Conservation (phyloP, 2,329 filamentous ascomycete species). For the Colletotrichum sp. region DNA sequence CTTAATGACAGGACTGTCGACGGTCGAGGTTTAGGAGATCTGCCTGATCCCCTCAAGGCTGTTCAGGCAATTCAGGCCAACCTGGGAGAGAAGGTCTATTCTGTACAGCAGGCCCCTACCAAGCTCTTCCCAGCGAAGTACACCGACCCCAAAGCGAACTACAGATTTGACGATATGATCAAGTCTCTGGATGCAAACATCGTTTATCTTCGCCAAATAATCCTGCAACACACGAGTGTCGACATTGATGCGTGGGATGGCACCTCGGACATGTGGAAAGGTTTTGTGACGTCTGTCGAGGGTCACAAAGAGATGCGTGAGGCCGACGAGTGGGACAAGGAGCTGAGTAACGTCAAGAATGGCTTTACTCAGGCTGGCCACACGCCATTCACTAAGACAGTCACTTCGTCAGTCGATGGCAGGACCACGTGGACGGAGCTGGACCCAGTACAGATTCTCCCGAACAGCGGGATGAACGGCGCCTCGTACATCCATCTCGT, state of each 20-base stretch:
- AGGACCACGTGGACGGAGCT: neutral
- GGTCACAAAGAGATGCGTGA: neutral
- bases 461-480: neutral
- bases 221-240: neutral
- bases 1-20: neutral
- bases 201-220: neutral
- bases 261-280: neutral
- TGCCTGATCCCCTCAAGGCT: neutral
- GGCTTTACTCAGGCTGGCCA: neutral
- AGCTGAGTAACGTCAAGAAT: neutral
- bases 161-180: neutral
- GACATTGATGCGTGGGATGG: neutral
- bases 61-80: neutral
- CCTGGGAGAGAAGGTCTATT: neutral
- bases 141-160: neutral
- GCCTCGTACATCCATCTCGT: neutral
- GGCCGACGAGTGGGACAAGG: neutral
- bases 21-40: neutral
- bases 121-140: neutral
- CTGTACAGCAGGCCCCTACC: neutral
- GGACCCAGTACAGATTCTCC: neutral
- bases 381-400: neutral
- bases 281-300: neutral
- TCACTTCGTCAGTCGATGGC: neutral
- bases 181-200: neutral